Conservation (phyloP, 768 basidiomycete species). For the Gloeostereum incarnatum region DNA sequence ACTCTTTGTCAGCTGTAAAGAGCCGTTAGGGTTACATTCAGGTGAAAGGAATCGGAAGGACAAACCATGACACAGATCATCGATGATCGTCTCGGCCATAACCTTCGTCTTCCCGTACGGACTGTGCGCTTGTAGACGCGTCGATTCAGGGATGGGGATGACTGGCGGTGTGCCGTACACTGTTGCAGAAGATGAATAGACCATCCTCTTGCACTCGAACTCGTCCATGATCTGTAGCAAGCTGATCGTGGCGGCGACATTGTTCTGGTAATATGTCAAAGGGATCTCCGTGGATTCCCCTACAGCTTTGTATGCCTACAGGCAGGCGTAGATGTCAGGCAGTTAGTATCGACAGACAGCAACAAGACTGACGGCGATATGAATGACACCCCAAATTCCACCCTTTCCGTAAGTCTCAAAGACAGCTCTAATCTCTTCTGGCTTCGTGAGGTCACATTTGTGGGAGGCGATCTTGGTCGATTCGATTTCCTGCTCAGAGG, state of each 20-base stretch:
- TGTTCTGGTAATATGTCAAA: conserved; percentile 88
- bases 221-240: conserved; percentile 83
- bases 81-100: conserved; percentile 84
- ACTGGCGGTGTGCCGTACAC: conserved; percentile 92
- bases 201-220: conserved; percentile 76
- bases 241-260: conserved; percentile 81
- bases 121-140: conserved; percentile 79
- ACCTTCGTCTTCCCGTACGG: conserved; percentile 96
- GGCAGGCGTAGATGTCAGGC: conserved; percentile 3
- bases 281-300: conserved; percentile 95
- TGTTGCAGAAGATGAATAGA: conserved; percentile 97
- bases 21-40: not conserved
- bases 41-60: conserved; percentile 8
- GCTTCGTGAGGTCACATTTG: conserved; percentile 66
- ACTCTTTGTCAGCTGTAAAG: conserved; percentile 55
- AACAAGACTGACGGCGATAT: conserved; percentile 61
- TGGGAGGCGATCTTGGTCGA: conserved; percentile 66
- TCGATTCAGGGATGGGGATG: conserved; percentile 92
- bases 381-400: conserved; percentile 94
- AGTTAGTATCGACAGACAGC: not conserved
- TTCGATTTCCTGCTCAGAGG: conserved; percentile 60
- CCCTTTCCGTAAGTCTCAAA: conserved; percentile 83
- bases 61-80: conserved; percentile 78
- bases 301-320: conserved; percentile 92
- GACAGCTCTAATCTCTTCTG: conserved; percentile 62